These are phyloP conservation scores for Ulmus americana DNA, from an alignment of 331 rosid species.

Conservation along the genomic window DNA sequence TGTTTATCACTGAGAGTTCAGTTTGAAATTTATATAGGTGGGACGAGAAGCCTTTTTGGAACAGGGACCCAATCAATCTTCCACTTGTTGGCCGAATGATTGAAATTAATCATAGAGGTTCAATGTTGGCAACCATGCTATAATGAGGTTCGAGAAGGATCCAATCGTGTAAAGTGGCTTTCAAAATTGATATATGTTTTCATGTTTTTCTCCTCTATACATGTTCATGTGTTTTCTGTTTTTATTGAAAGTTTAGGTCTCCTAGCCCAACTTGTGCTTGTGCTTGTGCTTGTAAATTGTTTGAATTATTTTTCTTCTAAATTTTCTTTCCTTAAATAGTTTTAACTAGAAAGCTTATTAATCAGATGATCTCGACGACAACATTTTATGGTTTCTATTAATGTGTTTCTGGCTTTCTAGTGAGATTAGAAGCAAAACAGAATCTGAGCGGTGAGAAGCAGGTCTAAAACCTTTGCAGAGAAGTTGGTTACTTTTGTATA, in stretches of 20 bases:
- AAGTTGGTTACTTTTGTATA: too few relatives aligned
- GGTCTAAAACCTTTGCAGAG: too few relatives aligned
- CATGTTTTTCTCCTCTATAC: background rate
- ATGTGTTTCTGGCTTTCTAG: too few relatives aligned
- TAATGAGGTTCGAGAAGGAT: constrained; percentile 84
- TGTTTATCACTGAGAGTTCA: constrained; percentile 9
- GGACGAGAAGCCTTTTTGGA: constrained; percentile 68
- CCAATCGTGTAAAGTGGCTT: constrained; percentile 27
- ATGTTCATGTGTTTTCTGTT: background rate
- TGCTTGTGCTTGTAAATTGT: too few relatives aligned
- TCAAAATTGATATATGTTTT: background rate
- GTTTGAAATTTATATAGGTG: constrained; percentile 44
- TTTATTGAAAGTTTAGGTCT: background rate
- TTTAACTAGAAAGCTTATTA: too few relatives aligned
- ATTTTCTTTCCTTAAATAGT: too few relatives aligned
- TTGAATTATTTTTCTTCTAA: too few relatives aligned
- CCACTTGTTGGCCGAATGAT: constrained; percentile 56
- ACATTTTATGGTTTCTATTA: too few relatives aligned
- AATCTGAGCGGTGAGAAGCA: too few relatives aligned
- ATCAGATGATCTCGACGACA: too few relatives aligned
- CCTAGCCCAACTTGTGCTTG: background rate
- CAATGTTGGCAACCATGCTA: constrained; percentile 70
- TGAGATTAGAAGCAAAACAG: too few relatives aligned
- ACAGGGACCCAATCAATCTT: constrained; percentile 52
- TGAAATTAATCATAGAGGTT: constrained; percentile 57